Percentiles rank a stretch among this genome's conserved stretches.
phyloP scores from a whole-genome alignment of 2,329 filamentous ascomycete species.

The Aspergillus phoenicis region DNA sequence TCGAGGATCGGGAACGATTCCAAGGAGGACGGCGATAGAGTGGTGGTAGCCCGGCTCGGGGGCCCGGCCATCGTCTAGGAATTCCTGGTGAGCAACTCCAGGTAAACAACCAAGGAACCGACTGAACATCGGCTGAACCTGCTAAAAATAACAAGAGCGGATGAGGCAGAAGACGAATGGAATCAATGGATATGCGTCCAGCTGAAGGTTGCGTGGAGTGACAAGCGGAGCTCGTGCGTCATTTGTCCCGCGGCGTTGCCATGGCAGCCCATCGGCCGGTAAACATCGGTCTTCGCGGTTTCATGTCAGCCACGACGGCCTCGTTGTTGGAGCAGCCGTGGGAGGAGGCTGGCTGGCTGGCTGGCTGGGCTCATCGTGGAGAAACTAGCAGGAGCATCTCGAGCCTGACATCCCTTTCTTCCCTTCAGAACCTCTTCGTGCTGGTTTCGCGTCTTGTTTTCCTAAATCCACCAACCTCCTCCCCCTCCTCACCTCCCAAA shows the following conservation, averaged over 20 bases:
- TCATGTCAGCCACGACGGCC: constrained; percentile 22
- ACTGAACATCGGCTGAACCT: constrained; percentile 3
- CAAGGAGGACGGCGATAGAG: constrained; percentile 1
- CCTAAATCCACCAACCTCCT: neutral
- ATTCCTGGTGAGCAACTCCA: neutral
- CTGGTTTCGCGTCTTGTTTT: constrained; percentile 10
- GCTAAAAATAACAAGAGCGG: constrained; percentile 21
- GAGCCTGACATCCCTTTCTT: constrained; percentile 21
- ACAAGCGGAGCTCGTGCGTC: constrained; percentile 17
- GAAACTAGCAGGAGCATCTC: constrained; percentile 12
- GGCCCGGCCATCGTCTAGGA: neutral
- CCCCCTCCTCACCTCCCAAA: neutral
- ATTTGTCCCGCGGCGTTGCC: constrained; percentile 34
- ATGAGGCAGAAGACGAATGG: neutral
- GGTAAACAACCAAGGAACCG: constrained; percentile 5
- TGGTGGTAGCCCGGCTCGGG: neutral
- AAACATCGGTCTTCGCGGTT: constrained; percentile 33
- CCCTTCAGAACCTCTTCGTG: constrained; percentile 17
- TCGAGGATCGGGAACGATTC: constrained; percentile 8
- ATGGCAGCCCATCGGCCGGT: constrained; percentile 41
- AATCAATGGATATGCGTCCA: neutral
- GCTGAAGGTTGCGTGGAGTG: constrained; percentile 1
- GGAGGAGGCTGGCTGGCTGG: neutral
- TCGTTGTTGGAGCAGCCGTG: constrained; percentile 18
- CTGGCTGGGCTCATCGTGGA: constrained; percentile 11